phyloP scores from a whole-genome alignment of 306 rosid species.

The Malus orientalis region DNA sequence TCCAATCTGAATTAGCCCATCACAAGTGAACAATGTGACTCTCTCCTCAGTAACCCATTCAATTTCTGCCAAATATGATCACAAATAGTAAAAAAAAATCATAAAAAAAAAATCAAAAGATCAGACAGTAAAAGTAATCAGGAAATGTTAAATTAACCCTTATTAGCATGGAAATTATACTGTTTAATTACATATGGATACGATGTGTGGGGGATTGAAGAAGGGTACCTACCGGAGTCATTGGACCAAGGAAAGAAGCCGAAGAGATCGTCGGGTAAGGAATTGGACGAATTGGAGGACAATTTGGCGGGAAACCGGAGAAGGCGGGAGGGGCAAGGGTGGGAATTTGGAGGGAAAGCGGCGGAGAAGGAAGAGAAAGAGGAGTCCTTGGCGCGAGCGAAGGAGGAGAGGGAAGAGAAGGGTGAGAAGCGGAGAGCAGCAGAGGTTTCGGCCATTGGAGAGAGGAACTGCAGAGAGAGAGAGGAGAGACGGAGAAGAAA shows the following conservation, averaged over 20 bases:
- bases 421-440: constrained; percentile 39
- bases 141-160: no score
- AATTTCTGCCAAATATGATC: constrained; percentile 48
- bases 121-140: neutral
- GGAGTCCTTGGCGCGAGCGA: constrained; percentile 22
- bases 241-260: constrained; percentile 71
- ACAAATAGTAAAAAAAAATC: neutral
- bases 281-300: constrained; percentile 32
- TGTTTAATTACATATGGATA: neutral
- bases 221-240: constrained; percentile 32
- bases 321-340: constrained; percentile 33
- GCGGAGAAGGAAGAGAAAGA: constrained; percentile 22
- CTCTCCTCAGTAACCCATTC: constrained; percentile 79
- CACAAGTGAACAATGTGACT: constrained; percentile 82
- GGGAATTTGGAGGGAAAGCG: constrained; percentile 17
- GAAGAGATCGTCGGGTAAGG: constrained; percentile 41
- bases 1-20: constrained; percentile 90
- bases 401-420: constrained; percentile 24
- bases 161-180: neutral
- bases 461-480: neutral
- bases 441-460: constrained; percentile 56
- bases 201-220: neutral
- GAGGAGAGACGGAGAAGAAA: neutral
- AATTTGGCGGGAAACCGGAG: constrained; percentile 45
- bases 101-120: neutral